Percentiles rank a stretch among this genome's conserved stretches.
These are phyloP conservation scores for Penicillium egyptiacum DNA, from an alignment of 495 filamentous ascomycete genomes.

Conservation along the genomic window DNA sequence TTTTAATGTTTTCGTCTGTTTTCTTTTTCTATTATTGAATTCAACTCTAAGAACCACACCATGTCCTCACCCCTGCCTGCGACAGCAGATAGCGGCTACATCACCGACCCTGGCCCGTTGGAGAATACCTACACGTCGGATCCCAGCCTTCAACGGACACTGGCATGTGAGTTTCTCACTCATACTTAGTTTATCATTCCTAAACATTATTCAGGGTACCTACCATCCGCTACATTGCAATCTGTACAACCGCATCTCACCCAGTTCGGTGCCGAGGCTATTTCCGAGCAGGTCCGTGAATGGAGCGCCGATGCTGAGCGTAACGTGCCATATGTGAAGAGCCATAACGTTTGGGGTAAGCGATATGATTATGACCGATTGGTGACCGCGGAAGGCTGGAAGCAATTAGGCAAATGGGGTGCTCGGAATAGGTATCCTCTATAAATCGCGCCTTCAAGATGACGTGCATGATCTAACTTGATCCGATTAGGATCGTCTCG, in stretches of 20 bases:
- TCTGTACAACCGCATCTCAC: conserved; percentile 25
- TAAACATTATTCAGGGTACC: conserved; percentile 29
- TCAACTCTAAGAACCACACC: neutral
- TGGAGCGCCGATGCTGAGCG: conserved; percentile 41
- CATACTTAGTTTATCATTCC: neutral
- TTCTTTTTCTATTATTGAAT: neutral
- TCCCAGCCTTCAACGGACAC: conserved; percentile 25
- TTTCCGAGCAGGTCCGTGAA: conserved; percentile 33
- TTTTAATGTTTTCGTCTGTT: neutral
- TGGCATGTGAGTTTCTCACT: conserved; percentile 25
- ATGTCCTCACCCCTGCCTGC: conserved; percentile 23
- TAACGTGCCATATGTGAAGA: conserved; percentile 40
- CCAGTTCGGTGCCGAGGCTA: conserved; percentile 35
- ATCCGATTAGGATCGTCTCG: conserved; percentile 34
- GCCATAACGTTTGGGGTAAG: conserved; percentile 40
- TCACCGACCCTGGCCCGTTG: conserved; percentile 31
- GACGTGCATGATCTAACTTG: conserved; percentile 1
- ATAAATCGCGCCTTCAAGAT: neutral
- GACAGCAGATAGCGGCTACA: conserved; percentile 35
- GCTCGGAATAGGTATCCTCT: conserved; percentile 26
- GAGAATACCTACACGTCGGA: conserved; percentile 39
- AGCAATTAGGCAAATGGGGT: conserved; percentile 39
- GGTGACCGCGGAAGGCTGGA: conserved; percentile 47
- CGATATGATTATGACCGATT: conserved; percentile 41
- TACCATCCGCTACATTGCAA: conserved; percentile 23